A percentile compares a stretch with the other conserved stretches of the same genome.
These are phyloP conservation scores for Lepidium campestre DNA, from an alignment of 441 rosid species.

Conservation along the genomic window DNA sequence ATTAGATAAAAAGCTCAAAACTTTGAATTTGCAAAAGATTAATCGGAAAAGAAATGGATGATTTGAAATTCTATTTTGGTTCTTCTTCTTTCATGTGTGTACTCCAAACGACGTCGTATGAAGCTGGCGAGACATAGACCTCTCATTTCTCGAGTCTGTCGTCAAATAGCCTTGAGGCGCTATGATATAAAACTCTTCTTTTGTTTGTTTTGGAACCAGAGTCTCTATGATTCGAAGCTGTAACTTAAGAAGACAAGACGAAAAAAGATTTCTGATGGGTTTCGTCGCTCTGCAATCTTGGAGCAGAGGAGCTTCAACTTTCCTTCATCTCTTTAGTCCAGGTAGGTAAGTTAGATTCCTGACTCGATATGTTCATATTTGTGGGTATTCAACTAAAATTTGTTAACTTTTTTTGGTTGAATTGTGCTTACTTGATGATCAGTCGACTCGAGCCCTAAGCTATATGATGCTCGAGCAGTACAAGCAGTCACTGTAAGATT, in stretches of 20 bases:
- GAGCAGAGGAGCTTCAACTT: slow-evolving; percentile 24
- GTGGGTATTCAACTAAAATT: slow-evolving; percentile 13
- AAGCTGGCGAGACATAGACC: slow-evolving; percentile 10
- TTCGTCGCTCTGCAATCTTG: slow-evolving; percentile 28
- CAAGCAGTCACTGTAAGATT: slow-evolving; percentile 33
- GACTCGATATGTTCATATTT: neutral
- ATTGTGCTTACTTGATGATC: slow-evolving; percentile 13
- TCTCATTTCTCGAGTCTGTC: neutral
- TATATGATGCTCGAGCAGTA: slow-evolving; percentile 6
- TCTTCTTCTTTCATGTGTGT: too few relatives aligned
- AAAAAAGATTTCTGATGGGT: slow-evolving; percentile 33
- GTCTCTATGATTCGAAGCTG: slow-evolving; percentile 4
- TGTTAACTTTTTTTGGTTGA: neutral
- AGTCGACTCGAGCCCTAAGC: neutral
- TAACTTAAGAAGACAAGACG: neutral
- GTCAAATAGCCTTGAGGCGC: neutral
- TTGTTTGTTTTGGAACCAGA: slow-evolving; percentile 1
- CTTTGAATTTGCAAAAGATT: neutral
- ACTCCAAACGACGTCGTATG: slow-evolving; percentile 13
- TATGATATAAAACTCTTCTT: neutral
- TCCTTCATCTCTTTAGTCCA: slow-evolving; percentile 19
- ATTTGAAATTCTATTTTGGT: too few relatives aligned
- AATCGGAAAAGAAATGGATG: too few relatives aligned
- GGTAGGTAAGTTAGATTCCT: slow-evolving; percentile 22
- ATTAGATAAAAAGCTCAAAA: slow-evolving; percentile 3